phyloP scores from a whole-genome alignment of 2,329 filamentous ascomycete genomes.

The Fusarium anthophilum region DNA sequence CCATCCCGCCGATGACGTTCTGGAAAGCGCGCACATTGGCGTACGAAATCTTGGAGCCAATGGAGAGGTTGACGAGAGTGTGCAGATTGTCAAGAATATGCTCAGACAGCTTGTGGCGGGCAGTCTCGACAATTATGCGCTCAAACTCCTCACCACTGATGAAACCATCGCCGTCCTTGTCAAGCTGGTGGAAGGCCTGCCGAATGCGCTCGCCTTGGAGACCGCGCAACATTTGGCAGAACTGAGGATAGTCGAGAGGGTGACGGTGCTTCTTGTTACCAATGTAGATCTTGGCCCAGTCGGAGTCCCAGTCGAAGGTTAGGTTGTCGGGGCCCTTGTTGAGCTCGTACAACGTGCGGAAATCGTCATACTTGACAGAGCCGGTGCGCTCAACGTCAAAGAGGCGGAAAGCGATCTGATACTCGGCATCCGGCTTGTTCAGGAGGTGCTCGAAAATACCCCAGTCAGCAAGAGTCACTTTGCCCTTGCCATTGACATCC shows the following conservation, averaged over 20 bases:
- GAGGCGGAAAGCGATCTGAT: conserved; percentile 96
- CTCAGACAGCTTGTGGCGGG: conserved; percentile 96
- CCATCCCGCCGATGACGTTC: conserved; percentile 98
- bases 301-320: conserved; percentile 96
- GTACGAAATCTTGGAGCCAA: conserved; percentile 93
- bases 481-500: conserved; percentile 78
- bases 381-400: conserved; percentile 90
- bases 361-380: conserved; percentile 87
- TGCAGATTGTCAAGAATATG: conserved; percentile 91
- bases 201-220: conserved; percentile 95
- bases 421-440: conserved; percentile 94
- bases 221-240: conserved; percentile 96
- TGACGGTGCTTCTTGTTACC: conserved; percentile 89
- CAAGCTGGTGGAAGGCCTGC: conserved; percentile 92
- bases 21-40: conserved; percentile 97
- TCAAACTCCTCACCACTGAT: conserved; percentile 97
- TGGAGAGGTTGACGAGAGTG: conserved; percentile 93
- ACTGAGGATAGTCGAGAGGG: conserved; percentile 93
- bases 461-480: conserved; percentile 86
- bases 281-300: conserved; percentile 96
- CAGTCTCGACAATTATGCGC: conserved; percentile 93
- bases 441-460: conserved; percentile 93
- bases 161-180: conserved; percentile 91
- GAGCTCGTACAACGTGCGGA: conserved; percentile 83
- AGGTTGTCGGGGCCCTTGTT: conserved; percentile 88